Conservation (phyloP, 225 moss, liverwort and hornwort species). For the Lunularia cruciata region DNA sequence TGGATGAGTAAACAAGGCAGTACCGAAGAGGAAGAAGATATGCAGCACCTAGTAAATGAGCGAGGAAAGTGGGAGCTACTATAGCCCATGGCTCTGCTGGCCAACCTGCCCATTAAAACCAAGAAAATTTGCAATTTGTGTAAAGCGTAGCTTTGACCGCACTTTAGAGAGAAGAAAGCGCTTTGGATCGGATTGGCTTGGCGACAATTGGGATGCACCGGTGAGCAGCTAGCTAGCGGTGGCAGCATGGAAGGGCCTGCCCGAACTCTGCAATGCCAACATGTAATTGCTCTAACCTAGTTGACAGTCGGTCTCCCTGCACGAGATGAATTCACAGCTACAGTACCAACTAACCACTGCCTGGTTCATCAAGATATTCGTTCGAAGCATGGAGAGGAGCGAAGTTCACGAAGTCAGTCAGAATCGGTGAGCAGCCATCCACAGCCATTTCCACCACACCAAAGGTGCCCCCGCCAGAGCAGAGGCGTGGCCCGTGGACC, state of each 20-base stretch:
- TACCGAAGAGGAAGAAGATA: not conserved
- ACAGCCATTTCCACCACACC: slow-evolving; percentile 5
- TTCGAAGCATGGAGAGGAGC: slow-evolving; percentile 17
- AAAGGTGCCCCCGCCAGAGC: slow-evolving; percentile 2
- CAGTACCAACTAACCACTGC: slow-evolving; percentile 11
- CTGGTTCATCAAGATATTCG: slow-evolving; percentile 14
- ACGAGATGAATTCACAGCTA: slow-evolving; percentile 17
- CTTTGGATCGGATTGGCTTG: not conserved
- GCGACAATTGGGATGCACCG: slow-evolving; percentile 1
- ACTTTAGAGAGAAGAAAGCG: slow-evolving; percentile 17
- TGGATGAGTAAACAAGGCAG: not conserved
- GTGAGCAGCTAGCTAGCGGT: slow-evolving; percentile 17
- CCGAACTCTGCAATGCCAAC: slow-evolving; percentile 8
- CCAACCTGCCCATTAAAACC: not conserved
- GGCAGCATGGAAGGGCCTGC: slow-evolving; percentile 1
- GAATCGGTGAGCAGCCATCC: slow-evolving; percentile 16
- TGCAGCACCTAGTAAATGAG: not conserved
- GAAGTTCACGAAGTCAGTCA: slow-evolving; percentile 16
- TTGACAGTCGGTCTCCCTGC: slow-evolving; percentile 13
- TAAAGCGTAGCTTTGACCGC: slow-evolving; percentile 7
- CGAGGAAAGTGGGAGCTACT: slow-evolving; percentile 1
- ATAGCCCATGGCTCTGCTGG: slow-evolving; percentile 1
- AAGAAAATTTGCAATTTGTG: not conserved
- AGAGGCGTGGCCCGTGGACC: slow-evolving; percentile 13
- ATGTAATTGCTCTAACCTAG: not conserved